These are phyloP conservation scores for Aspergillus luchuensis DNA, from an alignment of 2,329 filamentous ascomycete genomes.

Conservation along the genomic window DNA sequence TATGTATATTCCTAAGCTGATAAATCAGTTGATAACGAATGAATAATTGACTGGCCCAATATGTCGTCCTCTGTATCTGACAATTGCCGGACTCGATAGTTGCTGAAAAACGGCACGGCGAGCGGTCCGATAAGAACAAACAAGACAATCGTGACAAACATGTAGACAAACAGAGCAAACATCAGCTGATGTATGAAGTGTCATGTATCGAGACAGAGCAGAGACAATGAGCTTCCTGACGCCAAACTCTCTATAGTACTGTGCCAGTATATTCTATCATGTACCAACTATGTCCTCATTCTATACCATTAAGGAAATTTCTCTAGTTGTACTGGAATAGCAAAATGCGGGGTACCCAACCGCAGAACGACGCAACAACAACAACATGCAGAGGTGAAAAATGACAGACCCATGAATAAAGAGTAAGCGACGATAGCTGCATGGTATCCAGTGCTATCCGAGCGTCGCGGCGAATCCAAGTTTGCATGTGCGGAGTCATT, in stretches of 20 bases:
- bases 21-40: neutral
- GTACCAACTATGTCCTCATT: too few relatives aligned
- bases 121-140: constrained; percentile 26
- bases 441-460: neutral
- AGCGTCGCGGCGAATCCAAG: neutral
- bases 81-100: constrained; percentile 1
- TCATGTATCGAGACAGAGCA: neutral
- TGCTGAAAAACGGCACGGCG: constrained; percentile 12
- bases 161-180: constrained; percentile 27
- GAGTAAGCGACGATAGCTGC: neutral
- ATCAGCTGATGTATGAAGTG: constrained; percentile 1
- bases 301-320: neutral
- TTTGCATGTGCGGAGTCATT: neutral
- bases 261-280: neutral
- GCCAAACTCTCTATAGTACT: neutral
- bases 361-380: neutral
- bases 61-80: neutral
- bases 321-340: neutral
- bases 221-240: neutral
- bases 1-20: too few relatives aligned
- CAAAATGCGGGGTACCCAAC: neutral
- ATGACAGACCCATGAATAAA: neutral
- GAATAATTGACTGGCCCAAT: neutral
- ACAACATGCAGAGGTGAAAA: neutral
- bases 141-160: constrained; percentile 29